A percentile compares a stretch with the other conserved stretches of the same genome.
Conservation (phyloP, 2,329 filamentous ascomycete genomes). For the Penicillium sp. region DNA sequence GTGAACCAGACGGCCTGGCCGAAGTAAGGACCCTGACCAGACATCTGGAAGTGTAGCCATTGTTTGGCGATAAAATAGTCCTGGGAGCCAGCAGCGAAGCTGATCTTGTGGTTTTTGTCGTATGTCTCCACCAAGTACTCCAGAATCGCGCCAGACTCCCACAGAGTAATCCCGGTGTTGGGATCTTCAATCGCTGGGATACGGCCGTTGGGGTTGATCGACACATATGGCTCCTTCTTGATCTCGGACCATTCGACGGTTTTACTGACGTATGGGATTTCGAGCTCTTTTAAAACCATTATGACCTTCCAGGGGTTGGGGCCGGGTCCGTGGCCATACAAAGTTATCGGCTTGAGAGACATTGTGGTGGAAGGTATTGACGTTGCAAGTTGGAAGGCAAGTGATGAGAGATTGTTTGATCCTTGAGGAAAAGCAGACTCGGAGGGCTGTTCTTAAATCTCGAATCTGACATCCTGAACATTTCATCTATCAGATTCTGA, state of each 20-base stretch:
- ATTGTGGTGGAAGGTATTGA: constrained; percentile 7
- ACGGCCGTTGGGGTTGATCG: constrained; percentile 37
- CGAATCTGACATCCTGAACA: not conserved
- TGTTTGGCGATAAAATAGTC: constrained; percentile 43
- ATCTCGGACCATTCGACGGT: constrained; percentile 25
- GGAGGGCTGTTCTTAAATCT: not conserved
- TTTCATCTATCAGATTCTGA: not conserved
- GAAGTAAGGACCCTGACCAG: constrained; percentile 52
- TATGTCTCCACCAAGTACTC: constrained; percentile 48
- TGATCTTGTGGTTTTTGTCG: constrained; percentile 41
- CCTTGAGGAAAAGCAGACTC: too few species aligned
- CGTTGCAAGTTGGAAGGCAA: not conserved
- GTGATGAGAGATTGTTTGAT: not conserved
- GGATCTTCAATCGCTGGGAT: constrained; percentile 38
- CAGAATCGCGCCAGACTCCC: constrained; percentile 48
- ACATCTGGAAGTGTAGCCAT: constrained; percentile 49
- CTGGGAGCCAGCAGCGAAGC: constrained; percentile 33
- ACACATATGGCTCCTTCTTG: constrained; percentile 29
- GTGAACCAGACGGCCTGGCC: constrained; percentile 50
- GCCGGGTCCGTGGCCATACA: constrained; percentile 23
- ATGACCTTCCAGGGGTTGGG: constrained; percentile 36
- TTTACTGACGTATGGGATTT: constrained; percentile 28
- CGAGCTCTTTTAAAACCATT: constrained; percentile 34
- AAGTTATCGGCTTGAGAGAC: constrained; percentile 21
- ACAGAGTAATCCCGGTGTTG: constrained; percentile 40